These are phyloP conservation scores for Camellia oleifera DNA, from an alignment of 179 eudicot species.

Conservation along the genomic window DNA sequence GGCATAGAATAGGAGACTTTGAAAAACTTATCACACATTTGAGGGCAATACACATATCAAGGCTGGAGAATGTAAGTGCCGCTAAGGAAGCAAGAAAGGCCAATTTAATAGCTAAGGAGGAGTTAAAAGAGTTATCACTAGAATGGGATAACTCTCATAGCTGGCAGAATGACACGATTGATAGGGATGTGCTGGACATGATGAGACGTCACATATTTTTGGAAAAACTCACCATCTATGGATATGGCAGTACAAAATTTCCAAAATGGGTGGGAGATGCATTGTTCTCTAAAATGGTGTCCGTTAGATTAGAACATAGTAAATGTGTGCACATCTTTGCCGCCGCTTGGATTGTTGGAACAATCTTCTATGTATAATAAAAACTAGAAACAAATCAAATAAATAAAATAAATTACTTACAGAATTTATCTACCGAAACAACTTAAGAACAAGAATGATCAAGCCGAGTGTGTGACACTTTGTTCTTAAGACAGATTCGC, in stretches of 20 bases:
- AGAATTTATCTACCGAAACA: too few species aligned
- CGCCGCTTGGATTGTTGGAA: neutral
- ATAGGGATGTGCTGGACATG: constrained; percentile 15
- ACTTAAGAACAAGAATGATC: too few species aligned
- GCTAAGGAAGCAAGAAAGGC: constrained; percentile 16
- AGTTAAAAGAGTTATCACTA: constrained; percentile 4
- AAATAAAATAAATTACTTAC: too few species aligned
- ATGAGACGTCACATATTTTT: constrained; percentile 13
- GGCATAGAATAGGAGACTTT: constrained; percentile 10
- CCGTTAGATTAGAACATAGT: neutral
- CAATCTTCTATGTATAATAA: too few species aligned
- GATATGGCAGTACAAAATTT: constrained; percentile 17
- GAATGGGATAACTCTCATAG: constrained; percentile 13
- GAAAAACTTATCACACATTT: constrained; percentile 8
- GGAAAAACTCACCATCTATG: neutral
- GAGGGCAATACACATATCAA: constrained; percentile 11
- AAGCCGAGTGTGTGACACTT: too few species aligned
- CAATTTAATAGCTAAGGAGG: constrained; percentile 12
- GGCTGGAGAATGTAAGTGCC: constrained; percentile 11
- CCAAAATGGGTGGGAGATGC: constrained; percentile 23
- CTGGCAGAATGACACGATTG: neutral
- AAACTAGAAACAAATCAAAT: too few species aligned
- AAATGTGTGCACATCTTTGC: neutral
- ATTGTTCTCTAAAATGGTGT: neutral
- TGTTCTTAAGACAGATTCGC: too few species aligned